Evolutionary conservation across 148 eudicot genomes (phyloP), one percentile per base, ranked within the genome.

Genomic region (Chenopodium berlandieri): DNA sequence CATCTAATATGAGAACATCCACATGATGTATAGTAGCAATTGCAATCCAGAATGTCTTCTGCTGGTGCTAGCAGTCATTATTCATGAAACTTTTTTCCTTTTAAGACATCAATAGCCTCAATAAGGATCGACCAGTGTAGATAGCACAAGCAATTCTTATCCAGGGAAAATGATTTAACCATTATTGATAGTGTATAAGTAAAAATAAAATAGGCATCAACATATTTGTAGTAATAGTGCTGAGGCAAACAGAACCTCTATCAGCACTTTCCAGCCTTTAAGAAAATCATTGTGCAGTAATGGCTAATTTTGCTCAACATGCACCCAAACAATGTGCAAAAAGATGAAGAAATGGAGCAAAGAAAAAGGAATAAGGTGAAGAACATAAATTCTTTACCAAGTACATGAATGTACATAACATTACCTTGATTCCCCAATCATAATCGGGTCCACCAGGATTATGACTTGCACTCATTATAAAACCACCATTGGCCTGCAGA

Each of bases 351-450:
- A 54, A 54, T 6, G 62, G 62, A 56, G 17, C 4, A 4, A n/a
- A 34, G 0, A 58, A 16, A 44, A 23, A 9, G 22, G 13, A 17
- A 40, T 5, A 40, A 40, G 44, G 44, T 40, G 1, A 40, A 17
- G 17, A 63, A 63, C 73, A 48, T n/a, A 17, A 12, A 4, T 23
- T n/a, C 1, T 4, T 50, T 30, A 62, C 7, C 44, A 50, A 73
- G 9, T 10, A 67, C 37, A 30, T 22, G 46, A 71, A n/a, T 60
- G 46, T 16, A 46, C 30, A 48, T 47, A 52, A 12, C 34, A 63
- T 60, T 79, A 96, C 99, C 97, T 96, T 94, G 86, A 96, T 94
- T 65, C 99, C 99, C 99, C 99, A 96, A 78, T 96, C 99, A 88
- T 92, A 92, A 30, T 96, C 99, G 25, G 95, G 99, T 40, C 98